phyloP scores from a whole-genome alignment of 495 filamentous ascomycete species.

The Cenococcum geophilum region DNA sequence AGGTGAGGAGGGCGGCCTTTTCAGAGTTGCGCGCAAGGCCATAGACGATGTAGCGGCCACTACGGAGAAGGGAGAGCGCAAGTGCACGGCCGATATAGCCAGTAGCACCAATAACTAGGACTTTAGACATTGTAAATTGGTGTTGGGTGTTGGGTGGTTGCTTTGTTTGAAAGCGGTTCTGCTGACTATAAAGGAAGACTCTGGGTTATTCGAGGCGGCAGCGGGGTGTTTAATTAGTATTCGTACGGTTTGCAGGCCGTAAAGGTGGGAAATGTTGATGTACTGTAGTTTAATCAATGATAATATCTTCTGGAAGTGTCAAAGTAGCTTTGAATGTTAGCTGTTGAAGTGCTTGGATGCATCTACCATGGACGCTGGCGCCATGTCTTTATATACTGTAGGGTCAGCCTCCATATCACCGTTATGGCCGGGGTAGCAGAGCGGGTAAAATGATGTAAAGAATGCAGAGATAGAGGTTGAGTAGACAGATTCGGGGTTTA shows the following conservation, averaged over 20 bases:
- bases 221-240: not conserved
- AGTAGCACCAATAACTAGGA: conserved; percentile 44
- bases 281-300: not conserved
- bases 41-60: conserved; percentile 39
- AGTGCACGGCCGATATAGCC: conserved; percentile 42
- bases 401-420: not conserved
- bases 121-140: conserved; percentile 38
- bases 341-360: not conserved
- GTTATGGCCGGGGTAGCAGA: not conserved
- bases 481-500: not conserved
- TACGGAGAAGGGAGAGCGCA: conserved; percentile 35
- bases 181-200: not conserved
- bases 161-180: not conserved
- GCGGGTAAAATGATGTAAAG: not conserved
- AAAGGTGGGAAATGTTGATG: not conserved
- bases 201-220: not conserved
- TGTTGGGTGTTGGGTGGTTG: not conserved
- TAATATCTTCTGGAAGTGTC: not conserved
- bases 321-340: not conserved
- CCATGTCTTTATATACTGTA: not conserved
- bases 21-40: conserved; percentile 38
- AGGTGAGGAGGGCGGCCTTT: conserved; percentile 29
- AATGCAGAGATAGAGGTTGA: not conserved
- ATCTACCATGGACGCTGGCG: not conserved
- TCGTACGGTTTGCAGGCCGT: not conserved